phyloP scores from a whole-genome alignment of 2,329 filamentous ascomycete species.

The Alternaria ventricosa region DNA sequence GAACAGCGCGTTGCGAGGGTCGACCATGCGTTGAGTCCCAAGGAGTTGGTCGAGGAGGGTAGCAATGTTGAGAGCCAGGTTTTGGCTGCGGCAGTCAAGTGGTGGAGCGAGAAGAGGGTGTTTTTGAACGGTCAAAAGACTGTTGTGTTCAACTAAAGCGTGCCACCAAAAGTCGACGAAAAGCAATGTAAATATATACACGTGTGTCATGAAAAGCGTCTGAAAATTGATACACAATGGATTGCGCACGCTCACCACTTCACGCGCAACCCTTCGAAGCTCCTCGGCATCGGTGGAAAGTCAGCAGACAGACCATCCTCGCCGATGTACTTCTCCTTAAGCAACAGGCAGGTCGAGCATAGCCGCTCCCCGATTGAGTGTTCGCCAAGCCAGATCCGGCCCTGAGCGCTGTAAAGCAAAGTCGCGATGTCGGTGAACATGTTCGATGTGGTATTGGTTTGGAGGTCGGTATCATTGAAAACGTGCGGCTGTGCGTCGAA shows the following conservation, averaged over 20 bases:
- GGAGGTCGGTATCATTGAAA: neutral
- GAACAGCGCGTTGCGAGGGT: slow-evolving; percentile 82
- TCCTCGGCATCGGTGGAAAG: slow-evolving; percentile 13
- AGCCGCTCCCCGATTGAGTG: slow-evolving; percentile 1
- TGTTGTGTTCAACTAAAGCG: slow-evolving; percentile 69
- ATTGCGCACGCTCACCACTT: neutral
- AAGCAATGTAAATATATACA: neutral
- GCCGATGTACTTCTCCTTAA: slow-evolving; percentile 11
- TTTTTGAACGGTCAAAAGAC: slow-evolving; percentile 82
- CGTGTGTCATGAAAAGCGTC: neutral
- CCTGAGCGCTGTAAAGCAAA: slow-evolving; percentile 17
- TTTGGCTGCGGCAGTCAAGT: slow-evolving; percentile 80
- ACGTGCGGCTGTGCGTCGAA: neutral
- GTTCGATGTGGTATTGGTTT: neutral
- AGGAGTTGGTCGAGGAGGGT: slow-evolving; percentile 78
- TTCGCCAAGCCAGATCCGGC: slow-evolving; percentile 11
- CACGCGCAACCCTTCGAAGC: neutral
- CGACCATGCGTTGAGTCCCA: slow-evolving; percentile 76
- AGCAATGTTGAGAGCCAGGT: slow-evolving; percentile 87
- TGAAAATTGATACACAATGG: neutral
- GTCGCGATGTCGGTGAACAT: slow-evolving; percentile 15
- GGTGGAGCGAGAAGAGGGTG: slow-evolving; percentile 79
- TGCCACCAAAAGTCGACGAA: neutral
- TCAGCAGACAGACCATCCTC: slow-evolving; percentile 14
- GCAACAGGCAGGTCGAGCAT: slow-evolving; percentile 10